Base-by-base conservation (phyloP, 805 yeast genomes). In the Saturnispora hagleri region DNA sequence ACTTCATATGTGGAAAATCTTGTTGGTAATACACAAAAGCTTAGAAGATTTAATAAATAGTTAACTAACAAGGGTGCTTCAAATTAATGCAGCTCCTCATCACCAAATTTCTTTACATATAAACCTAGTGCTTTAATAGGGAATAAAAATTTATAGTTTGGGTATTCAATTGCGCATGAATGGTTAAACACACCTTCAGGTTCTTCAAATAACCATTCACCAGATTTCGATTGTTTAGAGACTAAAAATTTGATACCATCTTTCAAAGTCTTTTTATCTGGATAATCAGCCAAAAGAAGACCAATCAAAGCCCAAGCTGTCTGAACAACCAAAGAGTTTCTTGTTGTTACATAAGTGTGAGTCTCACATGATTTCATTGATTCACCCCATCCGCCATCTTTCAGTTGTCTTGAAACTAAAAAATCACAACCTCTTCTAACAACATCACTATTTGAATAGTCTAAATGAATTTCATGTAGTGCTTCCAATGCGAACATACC, bases 401-500 rank as follows among this genome's bases (percentile, higher is more conserved):
- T 67, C 61, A 83, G 73, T 64, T 91, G 98, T 59, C 85, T 80
- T 1, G 78, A 61, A 1, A 82, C 83, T 17, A 93, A 64, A 66
- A 88, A 93, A 46, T 89, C 95, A 63, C 98, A 93, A 0, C 96
- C 99, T 58, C 69, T 76, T 40, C 73, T 69, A 6, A 88, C 95
- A 2, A 70, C 66, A 6, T 72, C 77, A 40, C 84, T 79, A 60
- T 83, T 88, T 1, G 61, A 62, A 64, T 89, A 91, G 2, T 62
- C 70, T 52, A 76, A 75, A 1, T 82, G 87, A 27, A 84, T 84
- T 4, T 91, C 79, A 27, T 80, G 72, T 47, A 93, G 73, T 0
- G 98, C 98, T 60, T 93, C 99, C 28, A 93, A 68, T 0, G 99
- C 99, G 77, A 93, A 93, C 99, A 93, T 93, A 2, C 89, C 86